Evolutionary conservation across 495 filamentous ascomycete species (phyloP).

Genomic region (Tuber microsphaerosporum): DNA sequence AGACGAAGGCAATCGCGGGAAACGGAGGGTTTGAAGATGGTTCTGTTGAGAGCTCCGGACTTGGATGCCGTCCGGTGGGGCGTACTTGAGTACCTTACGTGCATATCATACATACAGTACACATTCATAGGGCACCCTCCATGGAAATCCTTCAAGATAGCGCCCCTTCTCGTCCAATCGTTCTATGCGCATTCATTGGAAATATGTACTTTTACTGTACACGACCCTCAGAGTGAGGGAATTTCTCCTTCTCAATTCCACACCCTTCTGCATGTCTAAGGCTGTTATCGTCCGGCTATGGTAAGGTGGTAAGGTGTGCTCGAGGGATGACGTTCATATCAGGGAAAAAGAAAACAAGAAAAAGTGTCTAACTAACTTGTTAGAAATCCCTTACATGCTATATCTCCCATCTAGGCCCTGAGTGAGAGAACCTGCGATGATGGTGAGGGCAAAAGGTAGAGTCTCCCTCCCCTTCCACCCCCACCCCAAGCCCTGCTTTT

Average conservation of each 20-base stretch:
- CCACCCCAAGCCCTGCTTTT: background rate
- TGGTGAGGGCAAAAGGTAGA: background rate
- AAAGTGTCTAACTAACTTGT: background rate
- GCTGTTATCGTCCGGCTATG: background rate
- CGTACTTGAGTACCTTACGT: background rate
- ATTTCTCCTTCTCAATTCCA: background rate
- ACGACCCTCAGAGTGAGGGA: constrained; percentile 2
- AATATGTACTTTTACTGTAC: background rate
- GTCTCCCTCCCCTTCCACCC: background rate
- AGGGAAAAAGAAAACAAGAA: background rate
- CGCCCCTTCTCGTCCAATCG: background rate
- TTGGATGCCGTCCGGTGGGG: background rate
- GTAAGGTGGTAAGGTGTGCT: background rate
- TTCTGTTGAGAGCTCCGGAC: background rate
- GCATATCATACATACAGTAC: background rate
- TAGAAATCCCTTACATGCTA: constrained; percentile 8
- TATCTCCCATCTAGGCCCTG: background rate
- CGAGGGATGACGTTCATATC: background rate
- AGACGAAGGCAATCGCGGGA: background rate
- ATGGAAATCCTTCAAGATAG: background rate
- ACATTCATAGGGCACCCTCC: background rate
- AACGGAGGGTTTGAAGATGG: background rate
- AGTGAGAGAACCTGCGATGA: background rate
- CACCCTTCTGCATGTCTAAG: background rate
- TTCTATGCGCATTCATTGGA: background rate